These are phyloP conservation scores for Phytophthora idaei DNA, from an alignment of 352 stramenopile species.

Conservation along the genomic window DNA sequence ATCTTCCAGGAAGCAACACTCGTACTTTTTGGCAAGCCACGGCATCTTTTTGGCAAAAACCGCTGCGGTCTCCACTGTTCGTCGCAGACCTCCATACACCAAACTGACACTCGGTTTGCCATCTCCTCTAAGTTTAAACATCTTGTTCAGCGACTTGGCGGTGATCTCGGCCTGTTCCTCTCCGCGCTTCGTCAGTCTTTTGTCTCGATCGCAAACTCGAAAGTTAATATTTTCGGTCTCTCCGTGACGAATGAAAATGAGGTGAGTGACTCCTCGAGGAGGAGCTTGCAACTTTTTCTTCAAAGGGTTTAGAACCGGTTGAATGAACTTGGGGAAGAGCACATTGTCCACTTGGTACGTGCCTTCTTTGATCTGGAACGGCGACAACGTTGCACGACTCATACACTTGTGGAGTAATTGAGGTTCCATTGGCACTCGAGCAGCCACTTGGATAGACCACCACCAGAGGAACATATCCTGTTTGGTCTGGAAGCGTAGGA, in stretches of 20 bases:
- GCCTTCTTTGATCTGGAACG: conserved; percentile 58
- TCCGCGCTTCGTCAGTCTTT: conserved; percentile 66
- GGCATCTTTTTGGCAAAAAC: conserved; percentile 66
- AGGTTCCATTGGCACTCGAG: conserved; percentile 47
- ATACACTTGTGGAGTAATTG: conserved; percentile 58
- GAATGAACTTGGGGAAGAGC: conserved; percentile 55
- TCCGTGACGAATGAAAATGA: conserved; percentile 78
- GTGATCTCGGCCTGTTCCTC: conserved; percentile 63
- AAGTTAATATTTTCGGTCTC: conserved; percentile 90
- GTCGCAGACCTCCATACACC: conserved; percentile 69
- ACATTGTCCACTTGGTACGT: conserved; percentile 65
- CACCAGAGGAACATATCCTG: conserved; percentile 79
- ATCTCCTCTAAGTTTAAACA: conserved; percentile 50
- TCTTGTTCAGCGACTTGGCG: conserved; percentile 51
- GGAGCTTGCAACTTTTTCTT: conserved; percentile 21
- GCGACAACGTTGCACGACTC: conserved; percentile 44
- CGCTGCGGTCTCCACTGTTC: conserved; percentile 72
- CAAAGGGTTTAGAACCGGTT: conserved; percentile 17
- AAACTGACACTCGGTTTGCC: conserved; percentile 48
- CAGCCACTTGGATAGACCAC: conserved; percentile 73
- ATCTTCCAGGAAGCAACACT: conserved; percentile 79
- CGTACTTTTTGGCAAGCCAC: conserved; percentile 63
- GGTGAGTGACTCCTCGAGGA: conserved; percentile 51
- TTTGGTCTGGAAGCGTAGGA: conserved; percentile 58
- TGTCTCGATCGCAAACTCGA: conserved; percentile 71